Evolutionary conservation across 1,284 basidiomycete species (phyloP).

Genomic region (Ganoderma resinaceum): DNA sequence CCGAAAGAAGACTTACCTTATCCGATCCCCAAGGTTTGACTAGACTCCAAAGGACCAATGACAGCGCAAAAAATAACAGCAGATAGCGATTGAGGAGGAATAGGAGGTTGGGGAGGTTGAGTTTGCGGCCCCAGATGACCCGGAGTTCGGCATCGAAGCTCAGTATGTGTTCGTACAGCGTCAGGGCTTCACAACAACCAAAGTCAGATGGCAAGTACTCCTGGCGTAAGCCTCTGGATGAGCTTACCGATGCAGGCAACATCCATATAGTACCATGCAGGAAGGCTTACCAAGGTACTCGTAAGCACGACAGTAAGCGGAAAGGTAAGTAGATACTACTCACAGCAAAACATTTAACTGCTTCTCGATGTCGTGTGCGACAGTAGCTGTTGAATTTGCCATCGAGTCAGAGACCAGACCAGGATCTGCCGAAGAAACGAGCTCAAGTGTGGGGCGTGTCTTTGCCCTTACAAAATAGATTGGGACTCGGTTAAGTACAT

Average conservation of each 20-base stretch:
- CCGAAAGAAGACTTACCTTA: not conserved
- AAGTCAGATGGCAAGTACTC: not conserved
- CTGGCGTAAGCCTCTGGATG: not conserved
- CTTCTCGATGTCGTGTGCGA: not conserved
- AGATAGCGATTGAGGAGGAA: slow-evolving; percentile 25
- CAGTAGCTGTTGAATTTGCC: not conserved
- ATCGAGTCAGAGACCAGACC: not conserved
- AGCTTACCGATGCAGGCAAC: not conserved
- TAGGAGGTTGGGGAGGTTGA: slow-evolving; percentile 15
- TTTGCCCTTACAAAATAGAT: no score
- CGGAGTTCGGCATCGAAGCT: slow-evolving; percentile 14
- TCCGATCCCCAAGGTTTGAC: not conserved
- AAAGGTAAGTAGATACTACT: not conserved
- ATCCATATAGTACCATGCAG: not conserved
- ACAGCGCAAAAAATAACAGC: not conserved
- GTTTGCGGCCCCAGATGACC: slow-evolving; percentile 24
- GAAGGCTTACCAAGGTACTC: not conserved
- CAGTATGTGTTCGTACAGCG: slow-evolving; percentile 22
- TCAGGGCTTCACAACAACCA: slow-evolving; percentile 11
- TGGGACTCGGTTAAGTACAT: not conserved
- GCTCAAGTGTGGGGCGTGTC: not conserved
- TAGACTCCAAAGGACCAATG: not conserved
- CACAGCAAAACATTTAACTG: not conserved
- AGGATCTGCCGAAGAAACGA: not conserved
- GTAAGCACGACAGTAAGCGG: not conserved